These are phyloP conservation scores for Cylindrotheca closterium DNA, from an alignment of 108 stramenopile genomes.

Conservation along the genomic window DNA sequence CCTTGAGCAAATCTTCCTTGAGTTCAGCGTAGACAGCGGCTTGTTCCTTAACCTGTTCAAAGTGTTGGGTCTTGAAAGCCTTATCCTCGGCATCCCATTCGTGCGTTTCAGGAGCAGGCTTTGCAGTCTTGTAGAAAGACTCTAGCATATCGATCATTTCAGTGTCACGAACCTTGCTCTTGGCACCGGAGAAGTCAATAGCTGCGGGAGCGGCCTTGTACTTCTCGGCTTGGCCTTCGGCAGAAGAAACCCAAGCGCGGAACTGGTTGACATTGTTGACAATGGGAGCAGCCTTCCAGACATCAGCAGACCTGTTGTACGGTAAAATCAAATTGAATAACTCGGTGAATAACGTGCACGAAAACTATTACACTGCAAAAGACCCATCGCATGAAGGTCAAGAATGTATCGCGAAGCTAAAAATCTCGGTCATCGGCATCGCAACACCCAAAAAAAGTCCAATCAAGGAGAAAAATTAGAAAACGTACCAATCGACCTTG, in stretches of 20 bases:
- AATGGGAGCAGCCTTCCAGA: slow-evolving; percentile 78
- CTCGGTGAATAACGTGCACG: background rate
- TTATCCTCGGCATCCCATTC: slow-evolving; percentile 73
- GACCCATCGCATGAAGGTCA: background rate
- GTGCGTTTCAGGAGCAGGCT: slow-evolving; percentile 61
- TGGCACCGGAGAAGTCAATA: slow-evolving; percentile 77
- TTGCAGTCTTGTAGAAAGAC: slow-evolving; percentile 59
- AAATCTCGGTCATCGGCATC: background rate
- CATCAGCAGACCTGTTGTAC: slow-evolving; percentile 60
- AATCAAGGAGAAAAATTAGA: no score
- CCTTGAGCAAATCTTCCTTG: slow-evolving; percentile 43
- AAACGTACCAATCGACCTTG: slow-evolving; percentile 47
- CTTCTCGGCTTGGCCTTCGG: slow-evolving; percentile 80
- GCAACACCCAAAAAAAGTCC: background rate
- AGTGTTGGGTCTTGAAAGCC: slow-evolving; percentile 61
- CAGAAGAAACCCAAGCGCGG: slow-evolving; percentile 79
- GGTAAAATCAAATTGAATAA: background rate
- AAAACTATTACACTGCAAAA: slow-evolving; percentile 1
- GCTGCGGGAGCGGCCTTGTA: slow-evolving; percentile 75
- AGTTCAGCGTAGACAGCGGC: slow-evolving; percentile 39
- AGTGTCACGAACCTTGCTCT: slow-evolving; percentile 68
- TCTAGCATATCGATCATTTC: slow-evolving; percentile 76
- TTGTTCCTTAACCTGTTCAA: slow-evolving; percentile 76
- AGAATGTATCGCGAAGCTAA: background rate
- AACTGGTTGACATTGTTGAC: slow-evolving; percentile 70